Evolutionary conservation across 2,329 filamentous ascomycete genomes (phyloP).

Genomic region (Penicillium thymicola): DNA sequence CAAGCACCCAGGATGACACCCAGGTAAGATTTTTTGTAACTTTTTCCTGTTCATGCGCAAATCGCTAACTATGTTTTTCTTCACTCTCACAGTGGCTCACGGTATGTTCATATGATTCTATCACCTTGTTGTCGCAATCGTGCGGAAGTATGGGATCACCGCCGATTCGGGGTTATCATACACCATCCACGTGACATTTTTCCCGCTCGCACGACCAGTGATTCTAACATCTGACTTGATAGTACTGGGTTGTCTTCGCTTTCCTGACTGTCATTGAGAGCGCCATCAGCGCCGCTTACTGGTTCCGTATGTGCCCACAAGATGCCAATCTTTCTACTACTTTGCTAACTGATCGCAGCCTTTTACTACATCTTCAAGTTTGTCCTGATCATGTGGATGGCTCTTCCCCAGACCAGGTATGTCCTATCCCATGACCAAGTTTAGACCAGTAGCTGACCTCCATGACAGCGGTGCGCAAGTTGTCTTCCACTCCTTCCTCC

Average conservation of each 20-base stretch:
- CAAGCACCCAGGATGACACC: conserved; percentile 61
- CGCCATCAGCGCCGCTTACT: conserved; percentile 64
- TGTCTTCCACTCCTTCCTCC: conserved; percentile 93
- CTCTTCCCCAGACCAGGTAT: conserved; percentile 90
- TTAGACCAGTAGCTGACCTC: conserved; percentile 1
- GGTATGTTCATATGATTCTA: conserved; percentile 38
- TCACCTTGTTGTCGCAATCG: conserved; percentile 7
- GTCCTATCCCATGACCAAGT: conserved; percentile 32
- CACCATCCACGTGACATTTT: conserved; percentile 26
- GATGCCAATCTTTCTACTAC: background rate
- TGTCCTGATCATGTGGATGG: conserved; percentile 93
- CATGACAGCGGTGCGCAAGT: conserved; percentile 78
- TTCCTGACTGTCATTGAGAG: conserved; percentile 66
- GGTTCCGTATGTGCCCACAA: conserved; percentile 55
- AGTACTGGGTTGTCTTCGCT: conserved; percentile 68
- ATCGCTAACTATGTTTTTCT: conserved; percentile 18
- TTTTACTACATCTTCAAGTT: conserved; percentile 99
- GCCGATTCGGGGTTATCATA: conserved; percentile 13
- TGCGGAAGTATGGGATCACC: conserved; percentile 9
- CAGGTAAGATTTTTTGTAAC: conserved; percentile 48
- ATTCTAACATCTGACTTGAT: conserved; percentile 13
- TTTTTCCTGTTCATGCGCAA: background rate
- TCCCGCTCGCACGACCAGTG: background rate
- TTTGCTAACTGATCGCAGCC: conserved; percentile 45
- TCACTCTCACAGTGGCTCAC: conserved; percentile 55